Evolutionary conservation across 2,329 filamentous ascomycete species (phyloP).

Genomic region (Diplocarpon mali): DNA sequence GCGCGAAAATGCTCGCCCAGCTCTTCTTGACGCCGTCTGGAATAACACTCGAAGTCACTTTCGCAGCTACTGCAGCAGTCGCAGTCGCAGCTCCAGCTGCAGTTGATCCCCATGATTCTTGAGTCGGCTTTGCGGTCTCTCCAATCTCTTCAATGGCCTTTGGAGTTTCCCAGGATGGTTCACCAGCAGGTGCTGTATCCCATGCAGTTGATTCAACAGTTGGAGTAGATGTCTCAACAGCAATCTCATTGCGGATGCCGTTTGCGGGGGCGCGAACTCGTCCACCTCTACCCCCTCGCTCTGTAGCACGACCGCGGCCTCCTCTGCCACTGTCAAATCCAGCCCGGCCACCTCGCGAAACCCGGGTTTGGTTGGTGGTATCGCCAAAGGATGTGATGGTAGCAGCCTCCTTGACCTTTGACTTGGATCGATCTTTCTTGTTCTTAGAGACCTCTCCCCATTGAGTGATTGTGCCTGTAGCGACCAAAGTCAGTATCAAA

Average conservation of each 20-base stretch:
- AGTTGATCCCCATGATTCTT: conserved; percentile 23
- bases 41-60: conserved; percentile 28
- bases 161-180: conserved; percentile 29
- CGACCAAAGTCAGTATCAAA: conserved; percentile 3
- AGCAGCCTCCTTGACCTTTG: conserved; percentile 52
- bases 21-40: conserved; percentile 41
- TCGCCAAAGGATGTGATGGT: conserved; percentile 40
- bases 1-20: conserved; percentile 63
- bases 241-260: conserved; percentile 48
- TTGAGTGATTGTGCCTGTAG: conserved; percentile 62
- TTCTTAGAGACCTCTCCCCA: conserved; percentile 77
- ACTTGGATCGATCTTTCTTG: conserved; percentile 62
- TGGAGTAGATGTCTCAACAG: conserved; percentile 48
- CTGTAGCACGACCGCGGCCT: conserved; percentile 50
- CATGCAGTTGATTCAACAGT: conserved; percentile 59
- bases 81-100: conserved; percentile 29
- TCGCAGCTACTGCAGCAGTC: conserved; percentile 29
- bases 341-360: conserved; percentile 46
- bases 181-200: conserved; percentile 36
- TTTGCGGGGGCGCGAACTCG: conserved; percentile 51
- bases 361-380: conserved; percentile 33
- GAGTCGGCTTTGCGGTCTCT: conserved; percentile 12
- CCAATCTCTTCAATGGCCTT: conserved; percentile 28
- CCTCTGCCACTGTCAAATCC: conserved; percentile 49
- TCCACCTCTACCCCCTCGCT: conserved; percentile 43